Evolutionary conservation across 805 yeast genomes (phyloP), one percentile per base, ranked within the genome.

Genomic region (Aciculoconidium aculeatum): DNA sequence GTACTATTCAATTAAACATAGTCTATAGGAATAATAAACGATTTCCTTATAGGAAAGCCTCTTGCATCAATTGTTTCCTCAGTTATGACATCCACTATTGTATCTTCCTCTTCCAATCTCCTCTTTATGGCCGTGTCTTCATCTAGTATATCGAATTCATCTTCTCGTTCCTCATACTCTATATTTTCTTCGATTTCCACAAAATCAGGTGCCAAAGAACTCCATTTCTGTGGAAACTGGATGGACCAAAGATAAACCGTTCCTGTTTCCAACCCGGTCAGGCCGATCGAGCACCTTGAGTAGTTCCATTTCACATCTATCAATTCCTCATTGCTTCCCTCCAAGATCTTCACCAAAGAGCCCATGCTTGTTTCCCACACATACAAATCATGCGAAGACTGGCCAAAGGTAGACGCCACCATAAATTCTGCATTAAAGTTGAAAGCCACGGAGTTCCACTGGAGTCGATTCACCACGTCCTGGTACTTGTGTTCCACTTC

Each of bases 161-260:
- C 94, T 53, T 88, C 97, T 36, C 71, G 69, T 48, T 88, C 97
- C 41, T 77, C 75, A 49, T 90, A 88, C 34, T 82, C 86, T 7
- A 84, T 80, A 47, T 87, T 90, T 46, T 87, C 95, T 48, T 88
- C 96, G 23, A 88, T 79, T 53, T 88, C 96, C 27, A 82, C 94
- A 51, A 90, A 88, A 53, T 90, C 97, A 1, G 96, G 96, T 0
- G 96, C 96, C 44, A 88, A 62, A 1, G 96, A 94, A 53, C 94
- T 81, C 97, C 97, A 88, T 56, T 84, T 82, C 45, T 87, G 96
- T 1, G 95, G 94, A 12, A 83, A 74, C 21, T 72, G 72, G 7
- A 84, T 70, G 28, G 80, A 72, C 96, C 96, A 90, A 22, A 82
- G 50, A 48, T 83, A 87, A 2, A 88, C 70, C 21, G 75, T 65